Evolutionary conservation across 202 grass and related monocot genomes (phyloP).

Genomic region (Musa balbisiana): DNA sequence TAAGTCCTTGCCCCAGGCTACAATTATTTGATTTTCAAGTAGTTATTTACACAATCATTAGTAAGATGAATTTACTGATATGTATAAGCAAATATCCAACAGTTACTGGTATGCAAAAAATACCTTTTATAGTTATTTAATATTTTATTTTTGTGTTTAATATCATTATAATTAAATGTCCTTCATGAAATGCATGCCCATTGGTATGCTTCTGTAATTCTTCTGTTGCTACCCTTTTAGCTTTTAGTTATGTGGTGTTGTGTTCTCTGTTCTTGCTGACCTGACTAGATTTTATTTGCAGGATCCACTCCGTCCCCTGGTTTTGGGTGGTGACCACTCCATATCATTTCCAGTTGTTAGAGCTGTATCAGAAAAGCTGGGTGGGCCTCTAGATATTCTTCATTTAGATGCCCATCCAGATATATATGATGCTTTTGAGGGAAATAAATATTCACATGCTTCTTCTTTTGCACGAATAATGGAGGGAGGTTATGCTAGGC

Average conservation of each 20-base stretch:
- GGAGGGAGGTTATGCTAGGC: constrained; percentile 91
- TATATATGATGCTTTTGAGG: constrained; percentile 89
- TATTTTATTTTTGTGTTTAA: too few species aligned
- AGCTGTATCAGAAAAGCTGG: constrained; percentile 93
- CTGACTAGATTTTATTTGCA: constrained; percentile 17
- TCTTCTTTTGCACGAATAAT: constrained; percentile 99
- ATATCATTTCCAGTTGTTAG: constrained; percentile 94
- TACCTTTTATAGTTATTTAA: too few species aligned
- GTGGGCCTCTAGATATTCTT: constrained; percentile 92
- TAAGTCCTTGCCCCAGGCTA: too few species aligned
- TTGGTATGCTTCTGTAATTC: background rate
- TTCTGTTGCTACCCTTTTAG: background rate
- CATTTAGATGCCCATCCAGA: constrained; percentile 97
- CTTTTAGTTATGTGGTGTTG: background rate
- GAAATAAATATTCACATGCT: constrained; percentile 86
- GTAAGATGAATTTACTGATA: too few species aligned
- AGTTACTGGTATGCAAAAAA: too few species aligned
- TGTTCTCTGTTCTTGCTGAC: background rate
- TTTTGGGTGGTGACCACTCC: constrained; percentile 92
- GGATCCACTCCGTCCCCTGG: constrained; percentile 78
- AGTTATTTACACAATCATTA: too few species aligned
- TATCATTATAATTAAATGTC: too few species aligned
- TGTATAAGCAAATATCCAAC: too few species aligned
- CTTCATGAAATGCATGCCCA: background rate
- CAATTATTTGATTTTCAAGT: too few species aligned